A percentile compares a stretch with the other conserved stretches of the same genome.
Conservation (phyloP, 805 yeast species). For the Cyberlindnera saturnus region DNA sequence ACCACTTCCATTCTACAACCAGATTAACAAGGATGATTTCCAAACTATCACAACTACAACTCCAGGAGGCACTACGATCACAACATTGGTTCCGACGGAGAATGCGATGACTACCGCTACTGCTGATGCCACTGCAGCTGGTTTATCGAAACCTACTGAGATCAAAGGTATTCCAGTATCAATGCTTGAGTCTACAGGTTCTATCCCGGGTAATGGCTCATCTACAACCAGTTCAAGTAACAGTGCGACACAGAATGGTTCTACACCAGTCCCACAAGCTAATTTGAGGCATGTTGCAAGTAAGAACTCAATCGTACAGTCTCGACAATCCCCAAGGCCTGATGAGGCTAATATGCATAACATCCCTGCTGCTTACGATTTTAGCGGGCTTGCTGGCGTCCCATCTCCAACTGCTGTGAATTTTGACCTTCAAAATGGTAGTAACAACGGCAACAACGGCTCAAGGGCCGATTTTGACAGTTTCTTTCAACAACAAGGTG, state of each 20-base stretch:
- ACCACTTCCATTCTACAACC: conserved; percentile 87
- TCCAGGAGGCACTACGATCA: conserved; percentile 87
- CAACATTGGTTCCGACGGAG: conserved; percentile 83
- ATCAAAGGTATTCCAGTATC: conserved; percentile 65
- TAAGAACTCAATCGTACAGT: conserved; percentile 9
- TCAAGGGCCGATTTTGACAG: conserved; percentile 36
- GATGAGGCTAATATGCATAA: background rate
- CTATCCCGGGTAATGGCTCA: conserved; percentile 29
- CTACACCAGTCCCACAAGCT: background rate
- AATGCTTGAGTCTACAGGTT: conserved; percentile 78
- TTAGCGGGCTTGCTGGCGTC: conserved; percentile 8
- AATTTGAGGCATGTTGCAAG: conserved; percentile 17
- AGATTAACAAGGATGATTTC: conserved; percentile 84
- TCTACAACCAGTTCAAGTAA: background rate
- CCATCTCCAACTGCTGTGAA: conserved; percentile 9
- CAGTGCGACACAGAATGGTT: background rate
- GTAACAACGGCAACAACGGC: background rate
- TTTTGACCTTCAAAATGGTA: conserved; percentile 2
- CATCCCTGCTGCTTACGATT: conserved; percentile 11
- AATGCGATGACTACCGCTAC: conserved; percentile 62
- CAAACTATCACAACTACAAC: conserved; percentile 80
- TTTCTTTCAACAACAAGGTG: conserved; percentile 75
- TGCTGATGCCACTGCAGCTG: conserved; percentile 51
- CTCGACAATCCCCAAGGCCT: conserved; percentile 4
- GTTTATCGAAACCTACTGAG: conserved; percentile 46